Evolutionary conservation across 1,284 basidiomycete genomes (phyloP).

Genomic region (Cryptococcus neoformans): DNA sequence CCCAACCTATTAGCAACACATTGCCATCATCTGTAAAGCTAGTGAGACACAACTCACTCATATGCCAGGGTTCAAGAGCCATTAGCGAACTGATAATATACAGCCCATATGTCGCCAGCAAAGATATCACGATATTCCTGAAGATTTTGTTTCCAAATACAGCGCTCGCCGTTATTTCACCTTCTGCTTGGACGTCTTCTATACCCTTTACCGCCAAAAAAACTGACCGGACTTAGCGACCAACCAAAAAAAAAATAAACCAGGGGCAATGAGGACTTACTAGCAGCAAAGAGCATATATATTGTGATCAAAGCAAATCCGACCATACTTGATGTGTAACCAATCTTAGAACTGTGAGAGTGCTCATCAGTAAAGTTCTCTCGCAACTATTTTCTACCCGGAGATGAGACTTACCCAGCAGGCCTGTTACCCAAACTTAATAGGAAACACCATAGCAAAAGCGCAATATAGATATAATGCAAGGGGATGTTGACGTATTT

Average conservation of each 20-base stretch:
- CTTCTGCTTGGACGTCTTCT: slow-evolving; percentile 54
- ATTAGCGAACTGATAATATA: slow-evolving; percentile 78
- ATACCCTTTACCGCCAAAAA: slow-evolving; percentile 78
- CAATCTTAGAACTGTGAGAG: slow-evolving; percentile 64
- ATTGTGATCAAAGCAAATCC: slow-evolving; percentile 74
- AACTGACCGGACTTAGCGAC: slow-evolving; percentile 49
- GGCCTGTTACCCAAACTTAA: slow-evolving; percentile 98
- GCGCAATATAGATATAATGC: slow-evolving; percentile 79
- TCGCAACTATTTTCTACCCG: neutral
- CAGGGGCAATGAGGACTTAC: slow-evolving; percentile 22
- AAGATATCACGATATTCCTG: slow-evolving; percentile 77
- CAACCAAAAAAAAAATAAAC: too few relatives aligned
- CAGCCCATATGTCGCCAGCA: slow-evolving; percentile 80
- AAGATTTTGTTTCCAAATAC: slow-evolving; percentile 76
- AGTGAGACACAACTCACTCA: slow-evolving; percentile 19
- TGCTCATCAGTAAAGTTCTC: neutral
- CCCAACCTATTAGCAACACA: slow-evolving; percentile 1
- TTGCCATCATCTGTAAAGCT: neutral
- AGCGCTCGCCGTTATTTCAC: slow-evolving; percentile 55
- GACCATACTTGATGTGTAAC: slow-evolving; percentile 77
- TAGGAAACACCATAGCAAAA: slow-evolving; percentile 86
- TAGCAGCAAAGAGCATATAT: slow-evolving; percentile 54
- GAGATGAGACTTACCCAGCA: slow-evolving; percentile 61
- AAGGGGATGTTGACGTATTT: slow-evolving; percentile 53
- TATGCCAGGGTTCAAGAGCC: slow-evolving; percentile 57